Base-by-base conservation (phyloP, 2,329 filamentous ascomycete genomes). In the Colletotrichum tofieldiae region DNA sequence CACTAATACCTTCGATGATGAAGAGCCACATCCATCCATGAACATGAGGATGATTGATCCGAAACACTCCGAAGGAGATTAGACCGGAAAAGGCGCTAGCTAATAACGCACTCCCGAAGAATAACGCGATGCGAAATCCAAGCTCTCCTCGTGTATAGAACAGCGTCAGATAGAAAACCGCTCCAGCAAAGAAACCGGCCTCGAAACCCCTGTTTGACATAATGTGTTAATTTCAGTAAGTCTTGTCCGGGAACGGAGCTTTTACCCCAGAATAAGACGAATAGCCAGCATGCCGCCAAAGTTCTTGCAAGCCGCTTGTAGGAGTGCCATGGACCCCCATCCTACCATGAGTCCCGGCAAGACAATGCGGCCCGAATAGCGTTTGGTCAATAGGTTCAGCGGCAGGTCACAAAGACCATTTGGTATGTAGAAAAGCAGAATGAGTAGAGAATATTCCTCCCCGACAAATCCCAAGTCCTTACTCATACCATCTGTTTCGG, bases 181-280 rank as follows among this genome's bases (percentile, higher is more conserved):
- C 84, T 0, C 86, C 83, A 5, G 87, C 84, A 71, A 88, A 88
- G 78, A 89, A 90, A 0, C 86, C 88, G 0, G 87, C 88, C 77
- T 90, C 88, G 29, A 83, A 84, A 20, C 86, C 65, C 2, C 58
- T 68, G 32, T 18, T 32, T 9, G n/a, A 26, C 5, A 14, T 32
- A 32, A 0, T 18, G 4, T 29, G 18, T 52, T 14, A 52, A 8
- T 32, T 32, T 52, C 16, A 16, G 6, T 16, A 18, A 1, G 18
- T 3, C 5, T 12, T 9, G 8, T 32, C 23, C 14, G 9, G 14
- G 26, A 14, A 32, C 6, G 2, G 18, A 18, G 3, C 5, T 0
- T 55, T 60, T 43, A 61, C 64, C 67, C 81, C 6, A 88, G 78
- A 18, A 88, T 76, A n/a, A 90, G 82, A 2, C 88, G 82, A 0